Evolutionary conservation across 1,139 yeast species (phyloP).

Genomic region (Blastobotrys arbuscula): DNA sequence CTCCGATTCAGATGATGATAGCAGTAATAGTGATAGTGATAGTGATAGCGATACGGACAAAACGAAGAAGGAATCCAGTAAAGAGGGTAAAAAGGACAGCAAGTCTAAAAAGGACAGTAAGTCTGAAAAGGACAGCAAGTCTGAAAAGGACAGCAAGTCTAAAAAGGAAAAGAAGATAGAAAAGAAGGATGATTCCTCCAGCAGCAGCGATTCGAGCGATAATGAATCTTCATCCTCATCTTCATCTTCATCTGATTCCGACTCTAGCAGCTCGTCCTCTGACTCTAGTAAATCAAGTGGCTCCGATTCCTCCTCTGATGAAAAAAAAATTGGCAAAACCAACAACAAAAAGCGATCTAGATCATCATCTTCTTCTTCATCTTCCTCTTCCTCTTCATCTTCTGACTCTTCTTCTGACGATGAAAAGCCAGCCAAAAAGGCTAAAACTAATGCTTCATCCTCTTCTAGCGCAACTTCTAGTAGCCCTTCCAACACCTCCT

Average conservation of each 20-base stretch:
- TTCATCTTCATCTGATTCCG: constrained; percentile 26
- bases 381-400: constrained; percentile 6
- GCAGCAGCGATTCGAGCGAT: constrained; percentile 24
- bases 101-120: not conserved
- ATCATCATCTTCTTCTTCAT: constrained; percentile 4
- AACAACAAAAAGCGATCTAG: constrained; percentile 11
- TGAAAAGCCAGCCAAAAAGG: constrained; percentile 19
- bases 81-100: not conserved
- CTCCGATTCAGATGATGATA: constrained; percentile 16
- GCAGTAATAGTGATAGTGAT: constrained; percentile 14
- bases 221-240: constrained; percentile 22
- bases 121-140: not conserved
- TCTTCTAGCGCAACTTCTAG: constrained; percentile 10
- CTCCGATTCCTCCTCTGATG: constrained; percentile 2
- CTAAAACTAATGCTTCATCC: constrained; percentile 14
- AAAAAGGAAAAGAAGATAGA: not conserved
- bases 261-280: constrained; percentile 20
- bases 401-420: constrained; percentile 9
- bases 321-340: constrained; percentile 12
- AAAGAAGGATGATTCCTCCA: constrained; percentile 15
- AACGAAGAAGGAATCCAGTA: not conserved
- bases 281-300: constrained; percentile 20
- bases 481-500: not conserved
- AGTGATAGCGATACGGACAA: not conserved
- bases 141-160: not conserved